Base-by-base conservation (phyloP, 2,329 filamentous ascomycete genomes). In the Pseudonectria buxi region DNA sequence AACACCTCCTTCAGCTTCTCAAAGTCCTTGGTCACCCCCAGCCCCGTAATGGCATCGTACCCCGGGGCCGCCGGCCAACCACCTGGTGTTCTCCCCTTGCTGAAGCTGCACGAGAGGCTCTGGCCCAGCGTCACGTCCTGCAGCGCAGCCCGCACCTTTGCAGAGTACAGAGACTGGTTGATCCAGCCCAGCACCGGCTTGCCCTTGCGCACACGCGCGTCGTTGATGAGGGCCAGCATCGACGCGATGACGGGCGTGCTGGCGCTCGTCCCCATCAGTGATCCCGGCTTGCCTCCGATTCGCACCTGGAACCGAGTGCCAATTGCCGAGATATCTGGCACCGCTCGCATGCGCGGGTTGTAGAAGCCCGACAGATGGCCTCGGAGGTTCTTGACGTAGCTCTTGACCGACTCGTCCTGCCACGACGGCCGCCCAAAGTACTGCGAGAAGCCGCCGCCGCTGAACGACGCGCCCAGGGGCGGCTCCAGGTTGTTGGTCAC, bases 161-260 rank as follows among this genome's bases (percentile, higher is more conserved):
- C 30, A 3, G 59, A 59, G 46, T 76, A 75, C 16, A 76, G 51
- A 27, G 53, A 44, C 18, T 65, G 63, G 44, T 77, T 78, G 25
- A 77, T 54, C 59, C 71, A 79, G 0, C 75, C 76, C 7, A 77
- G 53, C 2, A 64, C 55, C 6, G 55, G 50, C 61, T 71, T 74
- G 4, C 70, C 69, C 3, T 53, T 56, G 3, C 66, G 57, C 30
- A 75, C 50, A n/a, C 72, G 56, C 35, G 63, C 67, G 37, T 76
- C 73, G 40, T 78, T 76, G 36, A 76, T 62, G 4, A 75, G 56
- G 4, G 71, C 68, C 31, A 79, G 56, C 52, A 78, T 65, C 15
- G 70, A 59, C 4, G 72, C 74, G 14, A 78, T 56, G 0, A 76
- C 65, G 1, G 74, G 75, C 4, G 74, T 66, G 26, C 69, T 70